A percentile compares a stretch with the other conserved stretches of the same genome.
Conservation (phyloP, 306 rosid genomes). For the Sicyos edulis region DNA sequence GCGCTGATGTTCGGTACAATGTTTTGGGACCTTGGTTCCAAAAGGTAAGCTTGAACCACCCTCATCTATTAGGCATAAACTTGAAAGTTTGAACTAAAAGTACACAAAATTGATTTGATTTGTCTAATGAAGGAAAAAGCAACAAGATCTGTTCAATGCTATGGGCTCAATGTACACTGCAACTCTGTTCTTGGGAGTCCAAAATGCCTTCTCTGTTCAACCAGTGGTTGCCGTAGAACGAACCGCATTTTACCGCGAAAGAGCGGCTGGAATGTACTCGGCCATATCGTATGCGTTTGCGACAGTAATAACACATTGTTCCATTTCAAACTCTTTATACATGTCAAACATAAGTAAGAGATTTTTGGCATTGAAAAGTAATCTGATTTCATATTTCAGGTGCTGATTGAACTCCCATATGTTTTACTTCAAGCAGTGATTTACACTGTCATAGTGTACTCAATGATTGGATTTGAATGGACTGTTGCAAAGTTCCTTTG, state of each 20-base stretch:
- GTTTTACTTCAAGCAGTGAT: constrained; percentile 42
- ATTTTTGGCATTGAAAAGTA: neutral
- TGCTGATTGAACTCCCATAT: constrained; percentile 60
- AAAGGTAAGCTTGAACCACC: constrained; percentile 36
- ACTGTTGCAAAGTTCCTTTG: constrained; percentile 48
- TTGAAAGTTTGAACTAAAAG: no score
- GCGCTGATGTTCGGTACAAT: constrained; percentile 63
- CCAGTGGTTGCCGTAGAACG: constrained; percentile 75
- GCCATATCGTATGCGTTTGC: constrained; percentile 65
- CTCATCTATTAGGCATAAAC: no score
- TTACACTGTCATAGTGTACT: constrained; percentile 53
- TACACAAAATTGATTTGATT: neutral
- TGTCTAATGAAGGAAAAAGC: constrained; percentile 31
- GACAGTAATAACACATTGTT: constrained; percentile 32
- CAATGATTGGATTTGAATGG: constrained; percentile 81
- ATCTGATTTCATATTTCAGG: constrained; percentile 30
- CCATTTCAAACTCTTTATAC: neutral
- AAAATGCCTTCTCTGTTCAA: constrained; percentile 55
- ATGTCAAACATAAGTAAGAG: neutral
- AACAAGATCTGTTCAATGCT: constrained; percentile 50
- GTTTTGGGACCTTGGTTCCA: constrained; percentile 70
- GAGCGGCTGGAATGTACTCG: constrained; percentile 84
- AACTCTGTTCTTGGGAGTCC: constrained; percentile 55
- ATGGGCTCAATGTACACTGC: constrained; percentile 70
- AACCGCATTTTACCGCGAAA: constrained; percentile 74